phyloP scores from a whole-genome alignment of 2,329 filamentous ascomycete species.

The Onygenales sp. region DNA sequence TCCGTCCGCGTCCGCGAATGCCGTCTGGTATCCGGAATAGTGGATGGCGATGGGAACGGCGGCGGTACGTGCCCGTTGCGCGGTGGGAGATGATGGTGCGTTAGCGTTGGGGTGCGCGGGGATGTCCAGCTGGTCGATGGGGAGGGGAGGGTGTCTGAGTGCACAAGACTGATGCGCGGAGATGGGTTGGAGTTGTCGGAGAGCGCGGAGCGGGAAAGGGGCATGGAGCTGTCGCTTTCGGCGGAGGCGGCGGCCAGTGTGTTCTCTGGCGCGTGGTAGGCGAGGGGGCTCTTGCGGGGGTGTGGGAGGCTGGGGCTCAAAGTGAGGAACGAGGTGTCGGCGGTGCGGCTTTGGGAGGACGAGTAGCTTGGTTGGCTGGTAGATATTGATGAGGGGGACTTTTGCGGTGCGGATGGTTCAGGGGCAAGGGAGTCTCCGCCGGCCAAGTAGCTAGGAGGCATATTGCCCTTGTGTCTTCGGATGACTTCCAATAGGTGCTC shows the following conservation, averaged over 20 bases:
- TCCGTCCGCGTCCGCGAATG: constrained; percentile 33
- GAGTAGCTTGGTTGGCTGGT: neutral
- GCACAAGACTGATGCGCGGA: constrained; percentile 24
- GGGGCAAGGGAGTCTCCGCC: too few relatives aligned
- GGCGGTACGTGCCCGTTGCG: neutral
- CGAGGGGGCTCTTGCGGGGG: neutral
- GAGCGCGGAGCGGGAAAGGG: neutral
- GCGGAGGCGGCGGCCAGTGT: neutral
- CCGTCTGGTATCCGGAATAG: constrained; percentile 5
- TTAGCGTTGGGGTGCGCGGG: constrained; percentile 9
- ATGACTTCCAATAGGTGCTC: constrained; percentile 43
- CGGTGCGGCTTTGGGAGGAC: neutral
- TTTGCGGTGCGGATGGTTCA: neutral
- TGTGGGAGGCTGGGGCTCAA: neutral
- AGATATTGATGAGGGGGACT: neutral
- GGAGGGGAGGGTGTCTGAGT: constrained; percentile 31
- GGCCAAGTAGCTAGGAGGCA: constrained; percentile 32
- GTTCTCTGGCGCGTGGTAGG: neutral
- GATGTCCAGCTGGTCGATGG: constrained; percentile 24
- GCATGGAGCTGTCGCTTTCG: neutral
- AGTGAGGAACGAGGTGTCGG: constrained; percentile 1
- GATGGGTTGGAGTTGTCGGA: constrained; percentile 19
- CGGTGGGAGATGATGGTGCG: constrained; percentile 30
- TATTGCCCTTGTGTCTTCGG: constrained; percentile 38
- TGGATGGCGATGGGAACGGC: neutral